Percentiles rank a stretch among this genome's conserved stretches.
Evolutionary conservation across 345 rosid species (phyloP).

Genomic region (Moricandia moricandioides): DNA sequence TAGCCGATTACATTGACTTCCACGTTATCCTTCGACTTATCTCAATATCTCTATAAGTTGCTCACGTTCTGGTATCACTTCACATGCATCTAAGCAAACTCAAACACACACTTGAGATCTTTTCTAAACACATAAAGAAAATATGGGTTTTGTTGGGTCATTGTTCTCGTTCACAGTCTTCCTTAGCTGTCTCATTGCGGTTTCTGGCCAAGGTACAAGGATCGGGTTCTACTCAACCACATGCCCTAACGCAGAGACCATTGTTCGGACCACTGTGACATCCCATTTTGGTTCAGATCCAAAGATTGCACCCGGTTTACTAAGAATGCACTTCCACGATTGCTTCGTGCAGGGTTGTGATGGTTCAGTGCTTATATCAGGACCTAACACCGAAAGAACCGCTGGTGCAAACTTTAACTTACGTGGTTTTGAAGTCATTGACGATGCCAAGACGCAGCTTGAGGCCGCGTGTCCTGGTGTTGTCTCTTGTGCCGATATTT

Average conservation of each 20-base stretch:
- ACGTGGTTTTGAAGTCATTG: conserved; percentile 49
- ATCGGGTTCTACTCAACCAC: conserved; percentile 45
- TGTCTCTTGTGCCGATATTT: conserved; percentile 58
- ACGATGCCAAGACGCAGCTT: conserved; percentile 52
- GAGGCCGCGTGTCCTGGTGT: conserved; percentile 51
- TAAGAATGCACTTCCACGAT: conserved; percentile 56
- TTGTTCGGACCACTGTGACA: conserved; percentile 38
- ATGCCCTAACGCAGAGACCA: conserved; percentile 44
- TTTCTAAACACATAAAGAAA: not conserved
- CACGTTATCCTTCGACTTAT: conserved; percentile 8
- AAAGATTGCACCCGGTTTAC: conserved; percentile 43
- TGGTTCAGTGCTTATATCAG: conserved; percentile 48
- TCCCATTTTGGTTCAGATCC: conserved; percentile 38
- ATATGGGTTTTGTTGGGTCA: conserved; percentile 25
- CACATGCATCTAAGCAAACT: conserved; percentile 27
- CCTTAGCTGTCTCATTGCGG: conserved; percentile 13
- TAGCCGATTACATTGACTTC: conserved; percentile 23
- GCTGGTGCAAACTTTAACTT: conserved; percentile 36
- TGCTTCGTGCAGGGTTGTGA: conserved; percentile 59
- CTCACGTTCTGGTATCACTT: conserved; percentile 16
- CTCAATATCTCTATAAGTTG: conserved; percentile 1
- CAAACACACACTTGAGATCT: conserved; percentile 13
- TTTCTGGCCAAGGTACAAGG: conserved; percentile 34
- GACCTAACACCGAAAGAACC: conserved; percentile 44
- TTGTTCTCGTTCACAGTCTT: conserved; percentile 18